Base-by-base conservation (phyloP, 768 basidiomycete species). In the Agaricus blazei region DNA sequence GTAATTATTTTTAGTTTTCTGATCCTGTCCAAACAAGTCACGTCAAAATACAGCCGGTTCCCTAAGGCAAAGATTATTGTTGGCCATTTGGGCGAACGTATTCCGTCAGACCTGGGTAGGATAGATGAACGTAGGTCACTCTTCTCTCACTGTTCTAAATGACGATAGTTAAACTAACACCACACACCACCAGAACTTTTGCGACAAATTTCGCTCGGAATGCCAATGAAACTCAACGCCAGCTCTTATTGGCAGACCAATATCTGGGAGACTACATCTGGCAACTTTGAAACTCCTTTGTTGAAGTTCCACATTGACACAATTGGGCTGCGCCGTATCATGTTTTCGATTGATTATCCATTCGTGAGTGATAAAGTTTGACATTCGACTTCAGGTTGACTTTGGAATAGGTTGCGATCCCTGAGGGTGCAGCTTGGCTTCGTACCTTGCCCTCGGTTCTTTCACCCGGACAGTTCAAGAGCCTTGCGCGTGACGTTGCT, bases 71-170 rank as follows among this genome's bases (percentile, higher is more conserved):
- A 72, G 37, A 63, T 75, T 11, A 75, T 77, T 19, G 70, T 76
- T 19, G 75, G 74, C 1, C 75, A 77, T 61, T 57, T 77, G 24
- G 74, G 75, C 7, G 75, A 76, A 58, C 67, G 75, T 14, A 67
- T 75, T 27, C 68, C 75, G 0, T 77, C 75, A 8, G 75, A 77
- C 54, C 63, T 77, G 1, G 59, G 66, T 51, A 68, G 75, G 15
- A 74, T 74, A 26, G 70, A 77, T 44, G 65, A 69, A 31, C 70
- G 74, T 75, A 49, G 42, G 69, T 63, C 14, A 45, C 34, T 9
- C 48, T 19, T 5, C 42, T 44, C 3, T 2, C 23, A 42, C 24
- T 36, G 5, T 26, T 23, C 54, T 2, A 2, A 0, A 5, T 28
- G 28, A n/a, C n/a, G 19, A 19, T 19, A 48, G 9, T 19, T 34